Conservation (phyloP, 2,329 filamentous ascomycete genomes). For the Pseudogymnoascus sp. region DNA sequence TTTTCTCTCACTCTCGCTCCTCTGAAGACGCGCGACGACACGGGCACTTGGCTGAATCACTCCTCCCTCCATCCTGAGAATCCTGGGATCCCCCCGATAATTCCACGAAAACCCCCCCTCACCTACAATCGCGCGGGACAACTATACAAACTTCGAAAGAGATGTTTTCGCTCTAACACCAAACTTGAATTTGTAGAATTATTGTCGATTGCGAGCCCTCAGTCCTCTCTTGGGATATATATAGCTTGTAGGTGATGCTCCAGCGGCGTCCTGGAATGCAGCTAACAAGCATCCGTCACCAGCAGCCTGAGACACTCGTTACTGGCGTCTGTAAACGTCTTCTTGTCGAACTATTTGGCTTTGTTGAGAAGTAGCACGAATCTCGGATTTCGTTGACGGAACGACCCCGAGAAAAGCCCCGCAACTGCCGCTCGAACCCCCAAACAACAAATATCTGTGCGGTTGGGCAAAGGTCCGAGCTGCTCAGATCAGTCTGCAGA, state of each 20-base stretch:
- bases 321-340: conserved; percentile 3
- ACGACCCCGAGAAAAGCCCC: background rate
- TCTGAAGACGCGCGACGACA: background rate
- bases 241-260: conserved; percentile 6
- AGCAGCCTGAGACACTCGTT: conserved; percentile 4
- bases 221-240: background rate
- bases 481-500: background rate
- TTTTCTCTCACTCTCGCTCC: background rate
- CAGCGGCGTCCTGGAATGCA: background rate
- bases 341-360: background rate
- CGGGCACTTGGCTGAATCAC: background rate
- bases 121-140: conserved; percentile 4
- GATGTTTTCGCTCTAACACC: conserved; percentile 4
- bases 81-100: background rate
- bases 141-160: background rate
- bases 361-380: background rate
- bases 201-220: background rate
- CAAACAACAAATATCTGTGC: background rate
- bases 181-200: conserved; percentile 5
- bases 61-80: background rate
- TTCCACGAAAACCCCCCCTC: background rate
- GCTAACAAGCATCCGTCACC: background rate
- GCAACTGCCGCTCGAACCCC: background rate
- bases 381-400: background rate
- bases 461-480: background rate